phyloP scores from a whole-genome alignment of 2,329 filamentous ascomycete genomes.

The Aureobasidium sp. region DNA sequence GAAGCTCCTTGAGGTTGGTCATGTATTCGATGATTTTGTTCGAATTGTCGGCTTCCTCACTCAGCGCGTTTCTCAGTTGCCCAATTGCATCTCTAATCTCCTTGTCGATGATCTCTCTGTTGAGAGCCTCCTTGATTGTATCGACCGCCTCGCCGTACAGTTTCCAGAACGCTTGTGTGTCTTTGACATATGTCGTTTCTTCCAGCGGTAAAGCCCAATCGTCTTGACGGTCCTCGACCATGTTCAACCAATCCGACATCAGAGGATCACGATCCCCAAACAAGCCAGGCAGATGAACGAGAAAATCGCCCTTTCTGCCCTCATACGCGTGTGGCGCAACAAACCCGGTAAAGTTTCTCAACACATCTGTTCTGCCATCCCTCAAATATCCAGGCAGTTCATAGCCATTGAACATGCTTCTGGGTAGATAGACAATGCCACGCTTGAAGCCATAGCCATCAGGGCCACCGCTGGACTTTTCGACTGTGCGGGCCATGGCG shows the following conservation, averaged over 20 bases:
- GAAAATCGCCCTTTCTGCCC: constrained; percentile 12
- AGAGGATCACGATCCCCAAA: constrained; percentile 13
- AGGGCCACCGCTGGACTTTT: neutral
- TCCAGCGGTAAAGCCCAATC: constrained; percentile 10
- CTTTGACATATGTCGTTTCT: constrained; percentile 13
- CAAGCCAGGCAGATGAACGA: constrained; percentile 16
- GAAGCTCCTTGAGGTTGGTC: neutral
- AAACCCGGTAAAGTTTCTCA: constrained; percentile 24
- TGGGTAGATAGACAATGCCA: constrained; percentile 7
- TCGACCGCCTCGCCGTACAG: constrained; percentile 20
- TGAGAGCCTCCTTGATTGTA: constrained; percentile 14
- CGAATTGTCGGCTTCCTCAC: neutral
- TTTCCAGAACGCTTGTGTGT: constrained; percentile 17
- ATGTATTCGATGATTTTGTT: neutral
- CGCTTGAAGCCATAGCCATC: neutral
- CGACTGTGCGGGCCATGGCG: constrained; percentile 11
- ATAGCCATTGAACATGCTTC: constrained; percentile 12
- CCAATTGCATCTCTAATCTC: neutral
- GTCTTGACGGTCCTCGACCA: constrained; percentile 1
- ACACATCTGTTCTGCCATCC: neutral
- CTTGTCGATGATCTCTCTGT: neutral
- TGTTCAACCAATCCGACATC: constrained; percentile 15
- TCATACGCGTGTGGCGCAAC: neutral
- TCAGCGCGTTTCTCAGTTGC: neutral
- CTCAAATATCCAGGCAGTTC: neutral